These are phyloP conservation scores for Pyricularia grisea DNA, from an alignment of 2,329 filamentous ascomycete species.

Conservation along the genomic window DNA sequence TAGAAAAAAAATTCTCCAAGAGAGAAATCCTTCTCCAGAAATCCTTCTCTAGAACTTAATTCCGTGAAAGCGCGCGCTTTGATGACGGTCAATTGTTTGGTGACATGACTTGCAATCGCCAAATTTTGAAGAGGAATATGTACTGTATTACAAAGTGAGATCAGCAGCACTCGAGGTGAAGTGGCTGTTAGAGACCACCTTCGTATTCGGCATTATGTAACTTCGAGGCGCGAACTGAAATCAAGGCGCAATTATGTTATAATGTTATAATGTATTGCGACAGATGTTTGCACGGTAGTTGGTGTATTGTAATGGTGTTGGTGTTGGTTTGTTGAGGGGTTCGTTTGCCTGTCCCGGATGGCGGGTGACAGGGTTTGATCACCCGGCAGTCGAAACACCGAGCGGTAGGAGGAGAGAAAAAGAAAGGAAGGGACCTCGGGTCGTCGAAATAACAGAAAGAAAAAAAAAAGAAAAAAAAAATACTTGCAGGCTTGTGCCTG, in stretches of 20 bases:
- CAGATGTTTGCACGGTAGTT: not conserved
- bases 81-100: not conserved
- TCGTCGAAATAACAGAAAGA: not conserved
- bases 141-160: not conserved
- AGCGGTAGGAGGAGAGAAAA: not conserved
- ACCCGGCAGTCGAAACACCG: conserved; percentile 1
- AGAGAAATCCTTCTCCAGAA: no score
- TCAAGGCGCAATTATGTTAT: not conserved
- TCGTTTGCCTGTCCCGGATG: not conserved
- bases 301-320: not conserved
- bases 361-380: conserved; percentile 1
- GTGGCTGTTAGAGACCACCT: not conserved
- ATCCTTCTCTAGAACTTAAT: not conserved
- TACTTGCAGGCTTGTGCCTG: not conserved
- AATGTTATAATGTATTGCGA: not conserved
- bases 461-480: not conserved
- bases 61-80: not conserved
- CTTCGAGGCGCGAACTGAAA: not conserved
- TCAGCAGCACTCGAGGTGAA: not conserved
- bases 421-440: not conserved
- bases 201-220: not conserved
- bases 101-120: not conserved
- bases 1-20: not conserved
- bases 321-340: not conserved
- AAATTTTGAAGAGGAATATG: not conserved